Base-by-base conservation (phyloP, 495 filamentous ascomycete genomes). In the Aspergillus cavernicola region DNA sequence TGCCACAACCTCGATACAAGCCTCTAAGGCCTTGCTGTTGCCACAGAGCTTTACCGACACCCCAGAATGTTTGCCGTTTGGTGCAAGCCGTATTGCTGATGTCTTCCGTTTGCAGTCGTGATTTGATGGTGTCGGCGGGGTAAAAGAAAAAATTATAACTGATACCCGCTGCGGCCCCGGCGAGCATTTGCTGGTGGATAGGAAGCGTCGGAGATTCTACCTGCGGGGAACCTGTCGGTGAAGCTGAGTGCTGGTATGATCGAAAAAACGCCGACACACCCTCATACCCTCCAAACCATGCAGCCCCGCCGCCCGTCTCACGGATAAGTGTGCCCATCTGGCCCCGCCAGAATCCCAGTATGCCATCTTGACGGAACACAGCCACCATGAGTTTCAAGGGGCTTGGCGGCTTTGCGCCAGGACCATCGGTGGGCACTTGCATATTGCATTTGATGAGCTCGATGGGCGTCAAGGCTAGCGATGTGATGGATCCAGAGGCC, bases 391-490 rank as follows among this genome's bases (percentile, higher is more conserved):
- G 71, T 4, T 65, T 71, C 20, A 88, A 65, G 0, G 83, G 80
- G 4, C 81, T 75, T 2, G 76, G 67, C 8, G 65, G 60, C 31
- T 62, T 66, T 10, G 63, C 48, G 2, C 61, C 74, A 6, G 80
- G 72, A 7, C 66, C 50, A 12, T 71, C 65, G 4, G 73, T 39
- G 4, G 82, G 82, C 7, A 95, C 90, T 67, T 99, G 95, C 79
- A 99, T 95, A 71, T 92, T 92, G 79, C 95, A 99, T 71, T 99
- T 99, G 63, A 99, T 86, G 40, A 99, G 80, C 67, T 99, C 95
- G 49, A 99, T 90, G 0, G 95, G 95, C 0, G 95, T 99, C 41
- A 99, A 81, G 28, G 95, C 77, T 29, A 97, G 72, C 2, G 88
- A 92, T 1, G 95, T 96, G 61, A 96, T 84, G 18, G 88, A 90